A percentile compares a stretch with the other conserved stretches of the same genome.
Conservation (phyloP, 164 flowering plant species). For the Litsea cubeba region DNA sequence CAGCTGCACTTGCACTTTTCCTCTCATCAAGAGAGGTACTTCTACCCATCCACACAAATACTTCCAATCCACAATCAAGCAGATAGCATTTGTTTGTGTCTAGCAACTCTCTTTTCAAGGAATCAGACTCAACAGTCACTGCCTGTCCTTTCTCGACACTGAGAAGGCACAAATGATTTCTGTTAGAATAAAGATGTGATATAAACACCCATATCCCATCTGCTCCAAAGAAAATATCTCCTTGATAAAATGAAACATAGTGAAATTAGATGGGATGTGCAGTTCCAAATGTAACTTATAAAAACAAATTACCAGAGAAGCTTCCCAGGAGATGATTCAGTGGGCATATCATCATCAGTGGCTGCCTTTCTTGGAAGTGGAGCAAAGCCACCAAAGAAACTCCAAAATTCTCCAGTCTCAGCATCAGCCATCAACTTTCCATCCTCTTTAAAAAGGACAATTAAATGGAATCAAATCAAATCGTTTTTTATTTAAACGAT, state of each 20-base stretch:
- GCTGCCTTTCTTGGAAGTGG: slow-evolving; percentile 89
- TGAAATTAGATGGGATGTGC: not conserved
- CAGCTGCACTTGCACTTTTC: slow-evolving; percentile 77
- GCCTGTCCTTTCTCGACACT: slow-evolving; percentile 80
- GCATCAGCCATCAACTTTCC: slow-evolving; percentile 98
- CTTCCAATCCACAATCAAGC: slow-evolving; percentile 84
- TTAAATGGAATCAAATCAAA: slow-evolving; percentile 9
- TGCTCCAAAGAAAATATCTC: not conserved
- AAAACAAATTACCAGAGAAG: slow-evolving; percentile 43
- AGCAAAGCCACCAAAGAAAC: slow-evolving; percentile 97
- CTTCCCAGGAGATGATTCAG: slow-evolving; percentile 41
- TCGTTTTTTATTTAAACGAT: not conserved
- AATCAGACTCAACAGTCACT: slow-evolving; percentile 48
- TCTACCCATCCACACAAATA: slow-evolving; percentile 97
- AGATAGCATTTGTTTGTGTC: slow-evolving; percentile 79
- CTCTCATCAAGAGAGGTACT: slow-evolving; percentile 88
- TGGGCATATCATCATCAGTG: slow-evolving; percentile 42
- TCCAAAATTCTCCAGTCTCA: slow-evolving; percentile 98
- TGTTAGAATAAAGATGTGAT: slow-evolving; percentile 16
- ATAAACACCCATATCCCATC: not conserved
- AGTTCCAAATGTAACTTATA: not conserved
- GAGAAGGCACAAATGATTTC: slow-evolving; percentile 12
- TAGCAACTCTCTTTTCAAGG: slow-evolving; percentile 70
- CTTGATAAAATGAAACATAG: not conserved
- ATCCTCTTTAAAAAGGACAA: slow-evolving; percentile 57